Base-by-base conservation (phyloP, 441 rosid species). In the Capsella rubella region DNA sequence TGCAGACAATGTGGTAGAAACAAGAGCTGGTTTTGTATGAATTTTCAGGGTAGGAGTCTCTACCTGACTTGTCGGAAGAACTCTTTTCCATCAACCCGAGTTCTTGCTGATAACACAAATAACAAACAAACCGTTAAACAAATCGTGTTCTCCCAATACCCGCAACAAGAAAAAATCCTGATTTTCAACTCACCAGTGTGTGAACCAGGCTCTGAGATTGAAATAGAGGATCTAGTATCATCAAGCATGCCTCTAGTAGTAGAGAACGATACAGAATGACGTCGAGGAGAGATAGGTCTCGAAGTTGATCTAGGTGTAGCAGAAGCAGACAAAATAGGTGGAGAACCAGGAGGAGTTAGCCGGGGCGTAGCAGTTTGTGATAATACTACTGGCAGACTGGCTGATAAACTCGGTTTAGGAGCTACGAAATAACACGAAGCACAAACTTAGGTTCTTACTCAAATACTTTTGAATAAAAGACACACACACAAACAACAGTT, bases 31-130 rank as follows among this genome's bases (percentile, higher is more conserved):
- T 49, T 32, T 12, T 11, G 11, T 16, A 6, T n/a, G 3, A 68
- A 37, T 0, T 32, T 5, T 45, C 49, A 25, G 34, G 14, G 6
- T 21, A 31, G 0, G 10, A 27, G 15, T 47, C 0, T 13, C 79
- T 82, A 90, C 97, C 97, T 95, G 84, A 92, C 97, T 89, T 90
- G 94, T 52, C 97, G 95, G 81, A 95, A 90, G 84, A 95, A 89
- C 78, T 92, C 99, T 81, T 89, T 95, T 56, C 97, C 99, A 25
- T 90, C 97, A 63, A 88, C 91, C 45, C 92, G 87, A 71, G 91
- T 86, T 80, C 91, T 78, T 27, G 90, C 99, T 92, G 89, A 78
- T 79, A 63, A 75, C 35, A 53, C 13, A 54, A 5, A 54, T 31
- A 62, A 43, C 12, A 62, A 43, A 28, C 28, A 54, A 51, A 63